phyloP scores from a whole-genome alignment of 2,329 filamentous ascomycete genomes.

The Neophaeococcomyces mojaviensis region DNA sequence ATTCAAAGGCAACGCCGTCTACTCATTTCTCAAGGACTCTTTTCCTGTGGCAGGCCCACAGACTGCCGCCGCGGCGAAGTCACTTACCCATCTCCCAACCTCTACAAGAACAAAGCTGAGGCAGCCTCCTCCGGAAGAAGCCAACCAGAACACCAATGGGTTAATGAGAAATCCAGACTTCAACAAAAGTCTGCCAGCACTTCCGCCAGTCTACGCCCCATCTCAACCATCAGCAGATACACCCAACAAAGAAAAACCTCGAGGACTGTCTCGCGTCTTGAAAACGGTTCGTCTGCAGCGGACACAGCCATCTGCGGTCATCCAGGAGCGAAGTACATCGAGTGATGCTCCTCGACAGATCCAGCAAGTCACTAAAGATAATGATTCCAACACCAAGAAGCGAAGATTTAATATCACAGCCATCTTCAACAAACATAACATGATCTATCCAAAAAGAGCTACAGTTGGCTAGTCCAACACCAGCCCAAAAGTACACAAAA shows the following conservation, averaged over 20 bases:
- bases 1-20: slow-evolving; percentile 1
- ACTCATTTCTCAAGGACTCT: slow-evolving; percentile 1
- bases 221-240: background rate
- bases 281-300: slow-evolving; percentile 4
- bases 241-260: slow-evolving; percentile 1
- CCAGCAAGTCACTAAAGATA: background rate
- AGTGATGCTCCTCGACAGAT: background rate
- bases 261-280: slow-evolving; percentile 2
- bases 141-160: background rate
- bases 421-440: too few species aligned
- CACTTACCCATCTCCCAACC: slow-evolving; percentile 7
- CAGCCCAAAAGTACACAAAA: too few species aligned
- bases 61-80: background rate
- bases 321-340: background rate
- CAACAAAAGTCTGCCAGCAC: slow-evolving; percentile 8
- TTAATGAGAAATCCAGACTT: slow-evolving; percentile 3
- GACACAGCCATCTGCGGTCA: background rate
- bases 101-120: background rate
- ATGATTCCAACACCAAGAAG: background rate
- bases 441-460: too few species aligned
- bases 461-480: too few species aligned
- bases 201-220: background rate
- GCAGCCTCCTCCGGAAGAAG: background rate
- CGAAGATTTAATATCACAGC: too few species aligned
- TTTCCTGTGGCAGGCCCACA: background rate